Base-by-base conservation (phyloP, 2,329 filamentous ascomycete genomes). In the Calonectria hongkongensis region DNA sequence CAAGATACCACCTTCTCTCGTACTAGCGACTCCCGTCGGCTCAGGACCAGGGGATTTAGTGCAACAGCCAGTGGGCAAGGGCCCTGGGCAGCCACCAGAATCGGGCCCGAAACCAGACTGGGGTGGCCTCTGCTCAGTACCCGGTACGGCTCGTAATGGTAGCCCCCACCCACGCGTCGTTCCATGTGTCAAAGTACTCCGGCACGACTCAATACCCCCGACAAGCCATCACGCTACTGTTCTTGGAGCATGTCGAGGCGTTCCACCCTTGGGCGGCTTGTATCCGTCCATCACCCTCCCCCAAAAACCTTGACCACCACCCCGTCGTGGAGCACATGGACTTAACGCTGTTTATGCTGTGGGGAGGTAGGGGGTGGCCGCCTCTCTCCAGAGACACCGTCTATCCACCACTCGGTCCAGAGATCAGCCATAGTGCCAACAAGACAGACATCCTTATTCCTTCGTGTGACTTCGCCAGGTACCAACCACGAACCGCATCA, bases 121-220 rank as follows among this genome's bases (percentile, higher is more conserved):
- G 25, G 39, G 48, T 25, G 36, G 25, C 39, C 27, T 25, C 51
- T 36, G 33, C 15, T 30, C 69, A n/a, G 75, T 78, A 76, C 68
- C 45, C 33, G 62, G 27, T 76, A 79, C 78, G 51, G 68, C 9
- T 27, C 13, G n/a, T 12, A 2, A 18, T 47, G 64, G 79, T 80
- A 73, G 45, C 68, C 76, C 76, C 75, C 73, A 73, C 75, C 47
- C 25, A 45, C 51, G 28, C 43, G 12, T 60, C n/a, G 36, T 66
- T 56, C 78, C 76, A 78, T 80, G 77, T 78, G 77, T 72, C 71
- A 62, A 74, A 65, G 78, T 74, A 77, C 51, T 70, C 58, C 63
- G 43, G 56, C 73, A 71, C 70, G 70, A 71, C 65, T 73, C 68
- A 70, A 70, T 75, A 76, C 75, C 68, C 73, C 68, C 68, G 68